These are phyloP conservation scores for Ambrosia trifida DNA, from an alignment of 129 eudicot species.

Conservation along the genomic window DNA sequence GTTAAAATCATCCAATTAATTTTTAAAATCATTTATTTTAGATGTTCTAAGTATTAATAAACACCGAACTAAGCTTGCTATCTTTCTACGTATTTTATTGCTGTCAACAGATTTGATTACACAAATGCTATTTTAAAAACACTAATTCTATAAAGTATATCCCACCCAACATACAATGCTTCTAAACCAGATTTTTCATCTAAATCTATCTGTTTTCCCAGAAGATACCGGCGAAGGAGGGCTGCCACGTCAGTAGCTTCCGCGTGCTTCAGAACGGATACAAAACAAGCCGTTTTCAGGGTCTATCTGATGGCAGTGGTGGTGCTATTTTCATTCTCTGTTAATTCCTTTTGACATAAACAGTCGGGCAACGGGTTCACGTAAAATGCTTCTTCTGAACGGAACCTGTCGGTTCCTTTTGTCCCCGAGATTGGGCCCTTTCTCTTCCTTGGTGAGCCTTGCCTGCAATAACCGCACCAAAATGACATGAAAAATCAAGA, in stretches of 20 bases:
- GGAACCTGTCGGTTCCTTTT: constrained; percentile 90
- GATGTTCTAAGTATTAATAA: constrained; percentile 2
- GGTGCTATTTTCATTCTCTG: constrained; percentile 27
- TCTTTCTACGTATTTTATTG: constrained; percentile 15
- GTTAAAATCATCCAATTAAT: background rate
- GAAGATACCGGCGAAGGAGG: background rate
- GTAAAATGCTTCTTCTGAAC: constrained; percentile 92
- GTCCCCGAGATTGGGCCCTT: constrained; percentile 96
- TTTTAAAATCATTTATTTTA: background rate
- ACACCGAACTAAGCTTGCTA: constrained; percentile 10
- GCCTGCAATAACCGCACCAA: constrained; percentile 47
- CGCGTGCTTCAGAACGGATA: constrained; percentile 2
- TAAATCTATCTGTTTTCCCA: constrained; percentile 27
- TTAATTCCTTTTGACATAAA: constrained; percentile 59
- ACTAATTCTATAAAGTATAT: constrained; percentile 2
- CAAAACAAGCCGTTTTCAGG: constrained; percentile 5
- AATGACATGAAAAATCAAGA: background rate
- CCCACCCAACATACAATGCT: constrained; percentile 16
- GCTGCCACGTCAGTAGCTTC: constrained; percentile 13
- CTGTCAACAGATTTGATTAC: constrained; percentile 29
- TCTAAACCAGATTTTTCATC: constrained; percentile 26
- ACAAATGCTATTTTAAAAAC: constrained; percentile 18
- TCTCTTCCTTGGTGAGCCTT: constrained; percentile 89
- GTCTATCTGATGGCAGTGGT: constrained; percentile 38
- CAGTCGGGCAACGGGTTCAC: constrained; percentile 96